Conservation (phyloP, 352 stramenopile genomes). For the Aphanomyces cochlioides region DNA sequence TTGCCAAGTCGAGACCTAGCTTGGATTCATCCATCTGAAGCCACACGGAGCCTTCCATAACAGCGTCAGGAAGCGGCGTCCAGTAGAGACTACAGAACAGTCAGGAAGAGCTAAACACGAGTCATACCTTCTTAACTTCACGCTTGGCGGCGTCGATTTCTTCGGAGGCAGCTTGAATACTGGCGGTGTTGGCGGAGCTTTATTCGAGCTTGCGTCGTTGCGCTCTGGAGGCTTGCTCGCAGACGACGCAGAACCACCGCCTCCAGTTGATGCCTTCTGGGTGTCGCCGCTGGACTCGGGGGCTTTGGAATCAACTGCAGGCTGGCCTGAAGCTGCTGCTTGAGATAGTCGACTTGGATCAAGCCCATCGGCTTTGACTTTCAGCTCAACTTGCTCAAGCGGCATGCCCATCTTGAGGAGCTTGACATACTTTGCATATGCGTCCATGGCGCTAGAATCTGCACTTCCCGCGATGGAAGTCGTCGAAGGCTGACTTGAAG, state of each 20-base stretch:
- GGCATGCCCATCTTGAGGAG: conserved; percentile 84
- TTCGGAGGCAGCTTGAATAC: conserved; percentile 8
- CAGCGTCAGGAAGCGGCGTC: conserved; percentile 12
- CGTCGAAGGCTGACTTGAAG: conserved; percentile 27
- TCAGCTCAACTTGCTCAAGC: conserved; percentile 72
- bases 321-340: no score
- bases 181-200: not conserved
- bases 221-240: no score
- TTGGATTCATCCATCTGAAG: conserved; percentile 8
- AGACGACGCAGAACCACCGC: no score
- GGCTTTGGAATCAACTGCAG: no score
- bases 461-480: not conserved
- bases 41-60: conserved; percentile 12
- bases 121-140: conserved; percentile 12
- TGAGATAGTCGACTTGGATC: not conserved
- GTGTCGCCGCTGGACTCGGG: no score
- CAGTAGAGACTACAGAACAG: conserved; percentile 23
- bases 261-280: no score
- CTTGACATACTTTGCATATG: conserved; percentile 73
- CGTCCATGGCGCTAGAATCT: not conserved
- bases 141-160: not conserved
- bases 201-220: no score
- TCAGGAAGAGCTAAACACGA: not conserved
- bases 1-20: not conserved
- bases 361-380: conserved; percentile 50